These are phyloP conservation scores for Bruguiera sexangula DNA, from an alignment of 345 rosid genomes.

Conservation along the genomic window DNA sequence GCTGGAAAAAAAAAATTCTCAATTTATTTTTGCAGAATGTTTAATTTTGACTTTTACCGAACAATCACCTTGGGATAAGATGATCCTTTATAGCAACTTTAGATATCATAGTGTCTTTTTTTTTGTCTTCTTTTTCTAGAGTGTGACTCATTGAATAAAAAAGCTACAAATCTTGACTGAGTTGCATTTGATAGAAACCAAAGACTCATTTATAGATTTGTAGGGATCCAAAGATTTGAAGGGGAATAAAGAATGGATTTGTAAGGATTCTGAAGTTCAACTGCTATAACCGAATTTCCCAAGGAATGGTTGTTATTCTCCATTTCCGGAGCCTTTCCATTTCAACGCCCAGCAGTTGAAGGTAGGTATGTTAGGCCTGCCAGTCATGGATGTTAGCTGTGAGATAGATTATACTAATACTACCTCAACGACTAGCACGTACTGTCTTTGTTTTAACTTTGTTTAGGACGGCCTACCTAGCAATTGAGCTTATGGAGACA, in stretches of 20 bases:
- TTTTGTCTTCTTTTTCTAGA: too few relatives aligned
- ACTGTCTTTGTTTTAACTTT: too few relatives aligned
- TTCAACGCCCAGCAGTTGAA: background rate
- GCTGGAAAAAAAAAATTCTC: background rate
- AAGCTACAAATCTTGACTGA: background rate
- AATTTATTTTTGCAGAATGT: background rate
- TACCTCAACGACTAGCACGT: background rate
- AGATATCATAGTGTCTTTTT: too few relatives aligned
- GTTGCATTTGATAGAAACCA: background rate
- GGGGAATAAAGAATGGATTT: background rate
- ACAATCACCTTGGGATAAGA: too few relatives aligned
- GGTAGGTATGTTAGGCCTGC: conserved; percentile 30
- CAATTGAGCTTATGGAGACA: too few relatives aligned
- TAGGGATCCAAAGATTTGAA: conserved; percentile 14
- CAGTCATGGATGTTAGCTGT: conserved; percentile 2
- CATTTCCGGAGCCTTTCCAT: background rate
- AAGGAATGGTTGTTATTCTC: conserved; percentile 6
- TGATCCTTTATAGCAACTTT: too few relatives aligned
- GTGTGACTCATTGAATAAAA: background rate
- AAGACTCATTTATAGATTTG: conserved; percentile 17
- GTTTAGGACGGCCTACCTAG: too few relatives aligned
- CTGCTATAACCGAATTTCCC: conserved; percentile 31
- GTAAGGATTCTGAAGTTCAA: conserved; percentile 40
- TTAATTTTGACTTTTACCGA: too few relatives aligned
- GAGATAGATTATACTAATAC: background rate